Percentiles rank a stretch among this genome's conserved stretches.
phyloP scores from a whole-genome alignment of 2,329 filamentous ascomycete species.

The Rhytidhysteron rufulum region DNA sequence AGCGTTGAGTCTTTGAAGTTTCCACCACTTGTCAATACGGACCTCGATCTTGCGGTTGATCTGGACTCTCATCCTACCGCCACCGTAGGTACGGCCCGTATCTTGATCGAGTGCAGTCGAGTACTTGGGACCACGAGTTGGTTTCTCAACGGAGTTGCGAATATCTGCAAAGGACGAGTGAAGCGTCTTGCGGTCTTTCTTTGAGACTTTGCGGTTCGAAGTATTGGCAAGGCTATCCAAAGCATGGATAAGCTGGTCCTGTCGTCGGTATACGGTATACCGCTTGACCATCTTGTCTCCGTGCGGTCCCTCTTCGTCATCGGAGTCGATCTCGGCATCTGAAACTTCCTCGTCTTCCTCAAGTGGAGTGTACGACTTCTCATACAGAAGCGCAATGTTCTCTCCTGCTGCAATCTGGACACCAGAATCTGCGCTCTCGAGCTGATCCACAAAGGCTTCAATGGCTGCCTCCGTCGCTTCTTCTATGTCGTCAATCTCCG shows the following conservation, averaged over 20 bases:
- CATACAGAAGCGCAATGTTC: constrained; percentile 79
- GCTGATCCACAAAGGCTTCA: constrained; percentile 79
- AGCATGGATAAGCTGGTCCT: constrained; percentile 56
- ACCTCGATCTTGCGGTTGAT: constrained; percentile 58
- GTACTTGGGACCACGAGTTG: constrained; percentile 63
- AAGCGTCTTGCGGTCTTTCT: constrained; percentile 63
- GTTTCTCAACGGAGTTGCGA: constrained; percentile 62
- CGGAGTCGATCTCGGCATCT: constrained; percentile 47
- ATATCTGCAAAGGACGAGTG: constrained; percentile 65
- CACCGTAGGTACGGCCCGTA: constrained; percentile 56
- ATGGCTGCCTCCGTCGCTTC: constrained; percentile 67
- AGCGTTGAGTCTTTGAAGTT: constrained; percentile 60
- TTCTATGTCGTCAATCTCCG: constrained; percentile 70
- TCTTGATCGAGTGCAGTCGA: constrained; percentile 61
- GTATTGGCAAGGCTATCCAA: constrained; percentile 58
- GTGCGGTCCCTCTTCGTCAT: constrained; percentile 32
- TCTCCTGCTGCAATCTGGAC: constrained; percentile 76
- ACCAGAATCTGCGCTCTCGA: constrained; percentile 67
- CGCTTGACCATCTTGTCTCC: constrained; percentile 52
- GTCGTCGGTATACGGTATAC: constrained; percentile 65
- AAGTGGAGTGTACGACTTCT: constrained; percentile 61
- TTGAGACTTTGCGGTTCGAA: constrained; percentile 60
- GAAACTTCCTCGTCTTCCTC: constrained; percentile 54
- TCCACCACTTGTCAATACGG: constrained; percentile 71
- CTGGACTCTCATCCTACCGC: constrained; percentile 57